Evolutionary conservation across 345 rosid species (phyloP).

Genomic region (Hevea brasiliensis): DNA sequence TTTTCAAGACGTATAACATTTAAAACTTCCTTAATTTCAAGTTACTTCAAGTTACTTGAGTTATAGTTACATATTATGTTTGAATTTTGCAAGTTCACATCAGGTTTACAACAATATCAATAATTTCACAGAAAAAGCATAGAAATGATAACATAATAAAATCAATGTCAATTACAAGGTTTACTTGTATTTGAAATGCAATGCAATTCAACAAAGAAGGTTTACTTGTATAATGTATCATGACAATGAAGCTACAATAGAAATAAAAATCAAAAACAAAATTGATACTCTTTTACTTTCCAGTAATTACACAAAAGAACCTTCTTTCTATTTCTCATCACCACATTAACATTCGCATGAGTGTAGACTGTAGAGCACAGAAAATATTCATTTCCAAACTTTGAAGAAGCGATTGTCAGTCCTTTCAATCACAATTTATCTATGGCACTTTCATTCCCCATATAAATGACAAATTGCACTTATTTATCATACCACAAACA

Average conservation of each 20-base stretch:
- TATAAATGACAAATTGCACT: not conserved
- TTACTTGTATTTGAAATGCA: too few relatives aligned
- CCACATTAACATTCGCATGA: not conserved
- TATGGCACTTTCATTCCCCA: not conserved
- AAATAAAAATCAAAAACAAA: too few relatives aligned
- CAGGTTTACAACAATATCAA: too few relatives aligned
- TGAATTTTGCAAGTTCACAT: not conserved
- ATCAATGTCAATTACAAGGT: too few relatives aligned
- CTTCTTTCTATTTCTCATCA: not conserved
- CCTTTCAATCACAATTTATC: not conserved
- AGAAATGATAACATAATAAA: not conserved
- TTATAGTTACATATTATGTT: not conserved
- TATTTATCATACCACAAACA: not conserved
- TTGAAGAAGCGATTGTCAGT: not conserved
- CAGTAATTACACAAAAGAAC: not conserved
- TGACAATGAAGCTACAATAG: too few relatives aligned
- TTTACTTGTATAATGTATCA: too few relatives aligned
- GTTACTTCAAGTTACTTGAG: not conserved
- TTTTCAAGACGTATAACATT: not conserved
- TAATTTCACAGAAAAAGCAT: too few relatives aligned
- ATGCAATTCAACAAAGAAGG: too few relatives aligned
- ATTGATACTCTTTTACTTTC: not conserved
- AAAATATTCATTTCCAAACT: not conserved
- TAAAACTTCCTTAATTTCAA: not conserved
- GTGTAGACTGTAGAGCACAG: not conserved